Evolutionary conservation across 192 early-diverging fungal species (phyloP), one percentile per base, ranked within the genome.

Genomic region (Coemansia sp.): DNA sequence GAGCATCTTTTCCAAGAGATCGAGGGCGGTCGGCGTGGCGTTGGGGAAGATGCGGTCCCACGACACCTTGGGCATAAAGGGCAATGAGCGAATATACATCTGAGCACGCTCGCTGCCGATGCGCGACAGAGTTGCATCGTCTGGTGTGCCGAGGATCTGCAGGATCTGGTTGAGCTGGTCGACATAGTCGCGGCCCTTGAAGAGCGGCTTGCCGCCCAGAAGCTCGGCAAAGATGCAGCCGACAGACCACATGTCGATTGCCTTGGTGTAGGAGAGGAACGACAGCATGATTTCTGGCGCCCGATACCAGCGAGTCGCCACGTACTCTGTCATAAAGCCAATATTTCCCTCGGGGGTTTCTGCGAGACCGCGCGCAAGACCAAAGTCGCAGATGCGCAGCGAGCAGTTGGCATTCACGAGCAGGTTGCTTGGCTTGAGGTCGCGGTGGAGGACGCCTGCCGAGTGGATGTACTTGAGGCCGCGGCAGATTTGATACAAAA

Each of bases 201-300:
- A 99, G 58, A 99, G 83, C 8, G 94, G 93, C 74, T 90, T 91
- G 23, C 90, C 88, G 54, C 92, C 92, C 40, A 96, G 85, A 70
- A 99, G 88, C 79, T 99, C 97, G 25, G 96, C 95, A 82, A 99
- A 96, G 55, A 99, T 98, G 72, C 97, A 99, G 15, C 97, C 97
- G 25, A 99, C 92, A 6, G 92, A 92, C 96, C 96, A 97, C 85
- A 98, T 97, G 67, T 97, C 97, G 62, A 92, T 98, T 28, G 97
- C 96, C 88, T 99, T 99, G 60, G 96, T 98, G 82, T 99, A 99
- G 54, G 86, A 91, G 61, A 93, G 89, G 82, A 97, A 97, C 55
- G 94, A 94, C 40, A 99, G 83, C 91, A 99, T 95, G 63, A 99
- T 93, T 66, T 99, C 97, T 20, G 97, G 97, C 15, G 97, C 94